Evolutionary conservation across 345 rosid species (phyloP), one percentile per base, ranked within the genome.

Genomic region (Cardamine occulta): DNA sequence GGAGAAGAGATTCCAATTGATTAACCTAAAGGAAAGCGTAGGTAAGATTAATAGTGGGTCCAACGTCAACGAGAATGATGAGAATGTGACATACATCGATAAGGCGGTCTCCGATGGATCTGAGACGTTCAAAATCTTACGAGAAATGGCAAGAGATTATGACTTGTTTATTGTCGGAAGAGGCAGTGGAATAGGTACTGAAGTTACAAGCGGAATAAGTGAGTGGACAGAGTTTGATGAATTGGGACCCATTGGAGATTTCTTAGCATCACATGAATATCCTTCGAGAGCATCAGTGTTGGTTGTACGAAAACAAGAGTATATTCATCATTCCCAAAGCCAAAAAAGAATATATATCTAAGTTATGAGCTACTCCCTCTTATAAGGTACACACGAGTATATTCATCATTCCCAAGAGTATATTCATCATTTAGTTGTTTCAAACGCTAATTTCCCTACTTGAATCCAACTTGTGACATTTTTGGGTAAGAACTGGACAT

Each of bases 141-240:
- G 74, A 21, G 17, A 53, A 15, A 68, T 86, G 74, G 85, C 67
- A 11, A 48, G 66, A 14, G 76, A 78, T 15, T 86, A 47, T 23
- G 75, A 86, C 32, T 61, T 87, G 58, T 75, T 87, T 48, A 62
- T 89, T 2, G 82, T 85, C 2, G 94, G 94, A 39, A 80, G 83
- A 75, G 26, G 85, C 24, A 54, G 74, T 3, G 83, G 80, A 2
- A 7, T 79, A 7, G 74, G 56, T 5, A 75, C 79, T 8, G 75
- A 74, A 1, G 79, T 67, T 63, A 84, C 87, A 5, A 56, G 18
- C 0, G 90, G 90, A 1, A 79, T 87, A 13, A 59, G 75, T 7
- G 73, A 83, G 31, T 89, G 91, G 94, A 83, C 76, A 18, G 94
- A 89, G 72, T 76, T 86, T 9, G 82, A 87, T 0, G 91, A 89